phyloP scores from a whole-genome alignment of 345 rosid species.

The Gossypium turneri region DNA sequence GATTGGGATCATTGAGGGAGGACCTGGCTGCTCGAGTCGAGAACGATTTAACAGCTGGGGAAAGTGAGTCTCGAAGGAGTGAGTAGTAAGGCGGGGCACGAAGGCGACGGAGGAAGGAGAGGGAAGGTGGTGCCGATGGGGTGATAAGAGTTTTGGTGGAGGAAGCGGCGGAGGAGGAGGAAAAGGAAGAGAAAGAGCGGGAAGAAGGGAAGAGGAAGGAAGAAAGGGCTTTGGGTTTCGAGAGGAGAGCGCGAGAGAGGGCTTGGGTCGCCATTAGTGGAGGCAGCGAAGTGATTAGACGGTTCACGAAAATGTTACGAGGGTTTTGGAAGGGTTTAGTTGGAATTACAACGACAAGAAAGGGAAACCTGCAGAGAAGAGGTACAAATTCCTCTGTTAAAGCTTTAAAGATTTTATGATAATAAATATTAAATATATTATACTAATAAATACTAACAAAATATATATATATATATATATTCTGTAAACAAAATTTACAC shows the following conservation, averaged over 20 bases:
- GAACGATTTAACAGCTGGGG: conserved; percentile 23
- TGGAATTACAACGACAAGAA: too few relatives aligned
- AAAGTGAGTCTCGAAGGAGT: background rate
- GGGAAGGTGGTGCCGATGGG: conserved; percentile 17
- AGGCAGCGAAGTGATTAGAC: background rate
- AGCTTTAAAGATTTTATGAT: too few relatives aligned
- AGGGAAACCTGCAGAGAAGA: too few relatives aligned
- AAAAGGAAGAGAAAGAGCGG: conserved; percentile 23
- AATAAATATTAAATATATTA: too few relatives aligned
- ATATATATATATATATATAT: too few relatives aligned
- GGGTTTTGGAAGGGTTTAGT: conserved; percentile 8
- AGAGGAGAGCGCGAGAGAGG: conserved; percentile 38
- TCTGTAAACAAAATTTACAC: background rate
- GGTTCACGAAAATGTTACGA: too few relatives aligned
- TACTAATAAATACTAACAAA: too few relatives aligned
- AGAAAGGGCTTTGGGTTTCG: conserved; percentile 33
- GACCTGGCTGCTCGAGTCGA: conserved; percentile 51
- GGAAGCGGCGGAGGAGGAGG: conserved; percentile 14
- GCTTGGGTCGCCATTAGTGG: conserved; percentile 38
- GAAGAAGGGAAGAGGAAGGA: conserved; percentile 20
- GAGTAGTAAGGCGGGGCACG: conserved; percentile 6
- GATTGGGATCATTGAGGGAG: conserved; percentile 64
- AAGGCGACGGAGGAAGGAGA: conserved; percentile 21
- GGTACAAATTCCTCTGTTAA: too few relatives aligned
- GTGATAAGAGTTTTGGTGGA: conserved; percentile 16